phyloP scores from a whole-genome alignment of 495 filamentous ascomycete genomes.

The Cryomyces minteri region DNA sequence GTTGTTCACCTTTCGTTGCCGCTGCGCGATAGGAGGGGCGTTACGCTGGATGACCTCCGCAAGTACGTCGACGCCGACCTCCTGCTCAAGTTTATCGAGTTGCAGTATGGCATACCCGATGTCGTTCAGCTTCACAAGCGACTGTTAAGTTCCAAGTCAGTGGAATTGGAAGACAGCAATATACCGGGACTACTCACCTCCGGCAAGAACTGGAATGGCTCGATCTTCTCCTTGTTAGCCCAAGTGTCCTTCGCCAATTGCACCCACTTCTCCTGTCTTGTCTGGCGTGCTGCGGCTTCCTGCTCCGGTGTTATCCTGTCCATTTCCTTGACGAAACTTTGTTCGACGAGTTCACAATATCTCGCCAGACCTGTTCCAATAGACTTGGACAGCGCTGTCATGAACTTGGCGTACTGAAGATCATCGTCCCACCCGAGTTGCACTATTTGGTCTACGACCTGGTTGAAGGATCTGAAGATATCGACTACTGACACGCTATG shows the following conservation, averaged over 20 bases:
- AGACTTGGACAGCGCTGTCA: constrained; percentile 83
- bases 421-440: constrained; percentile 85
- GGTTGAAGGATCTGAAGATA: constrained; percentile 83
- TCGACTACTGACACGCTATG: constrained; percentile 90
- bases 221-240: constrained; percentile 81
- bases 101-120: constrained; percentile 83
- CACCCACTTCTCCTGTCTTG: constrained; percentile 78
- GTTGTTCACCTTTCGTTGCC: constrained; percentile 45
- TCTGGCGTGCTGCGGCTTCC: constrained; percentile 54
- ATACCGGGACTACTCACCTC: constrained; percentile 39
- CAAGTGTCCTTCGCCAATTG: constrained; percentile 91
- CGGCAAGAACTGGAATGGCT: constrained; percentile 96
- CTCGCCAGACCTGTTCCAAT: constrained; percentile 66
- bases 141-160: constrained; percentile 32
- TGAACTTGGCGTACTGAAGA: constrained; percentile 85
- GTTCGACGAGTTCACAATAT: constrained; percentile 86
- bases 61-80: constrained; percentile 86
- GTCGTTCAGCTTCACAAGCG: constrained; percentile 94
- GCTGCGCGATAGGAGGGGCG: constrained; percentile 35
- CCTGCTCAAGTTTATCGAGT: constrained; percentile 73
- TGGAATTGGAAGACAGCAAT: not conserved
- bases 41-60: constrained; percentile 60
- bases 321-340: constrained; percentile 81
- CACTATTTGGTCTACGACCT: constrained; percentile 70
- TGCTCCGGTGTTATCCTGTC: constrained; percentile 77